Evolutionary conservation across 176 grass and related monocot species (phyloP).

Genomic region (Eleusine indica): DNA sequence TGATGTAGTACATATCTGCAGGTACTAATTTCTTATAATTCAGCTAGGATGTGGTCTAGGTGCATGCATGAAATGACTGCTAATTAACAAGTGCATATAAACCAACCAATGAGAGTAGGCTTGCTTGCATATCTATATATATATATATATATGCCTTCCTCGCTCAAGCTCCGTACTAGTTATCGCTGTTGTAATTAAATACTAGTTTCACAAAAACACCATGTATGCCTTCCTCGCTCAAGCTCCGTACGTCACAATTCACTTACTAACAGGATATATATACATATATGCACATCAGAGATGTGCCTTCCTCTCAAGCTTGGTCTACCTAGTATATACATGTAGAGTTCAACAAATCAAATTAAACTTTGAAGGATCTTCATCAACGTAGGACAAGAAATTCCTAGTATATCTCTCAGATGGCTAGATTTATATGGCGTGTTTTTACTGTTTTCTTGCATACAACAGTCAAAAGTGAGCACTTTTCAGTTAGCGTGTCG

Average conservation of each 20-base stretch:
- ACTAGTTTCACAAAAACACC: not conserved
- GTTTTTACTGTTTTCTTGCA: not conserved
- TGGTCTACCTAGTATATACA: not conserved
- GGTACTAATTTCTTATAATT: not conserved
- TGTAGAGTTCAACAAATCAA: not conserved
- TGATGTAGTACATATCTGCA: not conserved
- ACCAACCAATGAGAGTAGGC: not conserved
- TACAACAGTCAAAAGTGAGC: not conserved
- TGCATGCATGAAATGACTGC: slow-evolving; percentile 39
- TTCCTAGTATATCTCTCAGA: not conserved
- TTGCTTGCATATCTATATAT: not conserved
- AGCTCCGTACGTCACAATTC: too few species aligned
- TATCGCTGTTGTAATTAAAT: not conserved
- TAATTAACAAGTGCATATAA: not conserved
- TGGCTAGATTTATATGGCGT: not conserved
- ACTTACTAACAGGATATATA: too few species aligned
- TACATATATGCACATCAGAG: too few species aligned
- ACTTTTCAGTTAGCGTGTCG: not conserved
- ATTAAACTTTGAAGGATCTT: not conserved
- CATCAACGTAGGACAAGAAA: not conserved
- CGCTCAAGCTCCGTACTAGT: too few species aligned
- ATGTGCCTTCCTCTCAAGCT: not conserved
- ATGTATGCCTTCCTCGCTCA: too few species aligned
- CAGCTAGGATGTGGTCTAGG: not conserved
- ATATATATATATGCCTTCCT: too few species aligned